Conservation (phyloP, 2,329 filamentous ascomycete genomes). For the Cladophialophora exuberans region DNA sequence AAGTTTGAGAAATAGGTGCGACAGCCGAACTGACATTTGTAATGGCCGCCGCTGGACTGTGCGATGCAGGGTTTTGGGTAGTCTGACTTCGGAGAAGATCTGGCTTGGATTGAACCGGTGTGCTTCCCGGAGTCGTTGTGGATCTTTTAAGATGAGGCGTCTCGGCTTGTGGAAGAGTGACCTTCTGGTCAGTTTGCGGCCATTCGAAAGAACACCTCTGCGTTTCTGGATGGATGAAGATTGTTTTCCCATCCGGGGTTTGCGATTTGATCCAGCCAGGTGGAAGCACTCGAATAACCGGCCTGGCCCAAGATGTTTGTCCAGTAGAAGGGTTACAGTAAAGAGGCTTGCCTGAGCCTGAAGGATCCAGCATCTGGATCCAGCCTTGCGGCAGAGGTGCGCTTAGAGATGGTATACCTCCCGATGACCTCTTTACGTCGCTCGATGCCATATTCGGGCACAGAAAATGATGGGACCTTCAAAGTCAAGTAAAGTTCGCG, state of each 20-base stretch:
- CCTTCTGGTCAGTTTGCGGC: neutral
- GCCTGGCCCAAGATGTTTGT: slow-evolving; percentile 7
- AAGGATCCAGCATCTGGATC: slow-evolving; percentile 11
- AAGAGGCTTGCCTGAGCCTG: slow-evolving; percentile 1
- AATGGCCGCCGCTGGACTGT: neutral
- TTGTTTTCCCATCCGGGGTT: slow-evolving; percentile 14
- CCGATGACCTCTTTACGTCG: neutral
- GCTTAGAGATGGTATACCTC: neutral
- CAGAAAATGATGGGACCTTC: neutral
- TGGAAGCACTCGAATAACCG: slow-evolving; percentile 2
- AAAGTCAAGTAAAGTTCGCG: neutral
- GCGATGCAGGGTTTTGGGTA: neutral
- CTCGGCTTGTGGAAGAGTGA: neutral
- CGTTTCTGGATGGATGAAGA: slow-evolving; percentile 14
- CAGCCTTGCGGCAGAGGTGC: slow-evolving; percentile 8
- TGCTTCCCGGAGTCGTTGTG: neutral
- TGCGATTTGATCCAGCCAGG: slow-evolving; percentile 12
- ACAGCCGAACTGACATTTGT: neutral
- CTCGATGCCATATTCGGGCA: neutral
- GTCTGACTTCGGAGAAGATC: slow-evolving; percentile 9
- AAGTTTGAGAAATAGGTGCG: too few species aligned
- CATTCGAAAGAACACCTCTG: slow-evolving; percentile 7
- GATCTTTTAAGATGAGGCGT: slow-evolving; percentile 7
- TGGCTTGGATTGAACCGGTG: neutral
- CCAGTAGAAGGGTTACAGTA: slow-evolving; percentile 6